These are phyloP conservation scores for Thinopyrum obtusiflorum DNA, from an alignment of 202 grass and related monocot genomes.

Conservation along the genomic window DNA sequence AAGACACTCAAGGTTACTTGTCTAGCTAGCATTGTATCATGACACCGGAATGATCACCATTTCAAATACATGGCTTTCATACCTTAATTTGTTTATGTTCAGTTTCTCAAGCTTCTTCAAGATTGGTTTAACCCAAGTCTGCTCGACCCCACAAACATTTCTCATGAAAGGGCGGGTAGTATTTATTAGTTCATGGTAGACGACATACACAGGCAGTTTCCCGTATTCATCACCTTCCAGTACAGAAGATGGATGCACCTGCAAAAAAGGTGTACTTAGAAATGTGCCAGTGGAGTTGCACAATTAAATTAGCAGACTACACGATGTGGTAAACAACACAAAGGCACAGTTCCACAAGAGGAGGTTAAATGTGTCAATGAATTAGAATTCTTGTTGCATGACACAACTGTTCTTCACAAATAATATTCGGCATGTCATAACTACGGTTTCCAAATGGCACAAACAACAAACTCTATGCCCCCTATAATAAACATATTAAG, in stretches of 20 bases:
- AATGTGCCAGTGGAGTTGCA: background rate
- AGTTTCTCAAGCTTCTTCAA: constrained; percentile 88
- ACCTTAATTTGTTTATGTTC: constrained; percentile 78
- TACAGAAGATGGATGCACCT: constrained; percentile 94
- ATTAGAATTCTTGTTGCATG: background rate
- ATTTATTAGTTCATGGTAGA: constrained; percentile 91
- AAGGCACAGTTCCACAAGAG: background rate
- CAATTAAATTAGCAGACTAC: constrained; percentile 2
- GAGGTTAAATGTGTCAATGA: background rate
- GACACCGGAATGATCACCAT: constrained; percentile 9
- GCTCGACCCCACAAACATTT: constrained; percentile 81
- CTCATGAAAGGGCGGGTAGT: constrained; percentile 92
- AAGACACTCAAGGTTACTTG: background rate
- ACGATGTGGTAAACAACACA: background rate
- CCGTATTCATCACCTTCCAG: constrained; percentile 82
- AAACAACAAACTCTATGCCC: background rate
- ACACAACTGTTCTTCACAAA: background rate
- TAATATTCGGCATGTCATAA: background rate
- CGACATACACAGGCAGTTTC: constrained; percentile 71
- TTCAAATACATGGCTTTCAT: background rate
- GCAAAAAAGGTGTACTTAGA: background rate
- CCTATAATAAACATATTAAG: background rate
- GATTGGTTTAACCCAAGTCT: constrained; percentile 73
- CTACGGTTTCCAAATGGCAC: background rate
- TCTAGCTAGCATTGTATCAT: background rate